These are phyloP conservation scores for Nothophytophthora sp. DNA, from an alignment of 352 stramenopile genomes.

Conservation along the genomic window DNA sequence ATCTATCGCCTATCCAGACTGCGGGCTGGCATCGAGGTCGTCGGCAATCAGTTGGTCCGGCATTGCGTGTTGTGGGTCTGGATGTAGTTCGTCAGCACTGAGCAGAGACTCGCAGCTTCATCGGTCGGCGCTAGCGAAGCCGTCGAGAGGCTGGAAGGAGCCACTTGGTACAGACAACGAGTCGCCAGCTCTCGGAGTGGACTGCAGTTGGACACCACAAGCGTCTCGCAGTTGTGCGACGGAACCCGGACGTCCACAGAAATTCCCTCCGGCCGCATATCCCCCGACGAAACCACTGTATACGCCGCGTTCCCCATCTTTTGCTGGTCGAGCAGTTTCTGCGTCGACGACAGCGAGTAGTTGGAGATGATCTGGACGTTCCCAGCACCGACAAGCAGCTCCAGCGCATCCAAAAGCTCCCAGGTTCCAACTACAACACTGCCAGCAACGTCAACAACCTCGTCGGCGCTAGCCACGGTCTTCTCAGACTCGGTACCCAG, in stretches of 20 bases:
- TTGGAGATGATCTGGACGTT: conserved; percentile 29
- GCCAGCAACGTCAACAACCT: conserved; percentile 17
- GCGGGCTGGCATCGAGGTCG: not conserved
- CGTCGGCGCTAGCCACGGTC: not conserved
- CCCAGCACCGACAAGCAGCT: conserved; percentile 12
- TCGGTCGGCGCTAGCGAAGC: no score
- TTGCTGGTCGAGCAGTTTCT: conserved; percentile 9
- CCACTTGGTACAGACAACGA: conserved; percentile 23
- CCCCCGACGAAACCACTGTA: conserved; percentile 14
- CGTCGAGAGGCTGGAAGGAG: not conserved
- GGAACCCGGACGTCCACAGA: conserved; percentile 12
- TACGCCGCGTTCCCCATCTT: conserved; percentile 1
- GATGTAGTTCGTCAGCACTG: conserved; percentile 25
- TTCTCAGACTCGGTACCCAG: conserved; percentile 9
- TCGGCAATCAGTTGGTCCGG: conserved; percentile 10
- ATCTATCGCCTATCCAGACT: conserved; percentile 31
- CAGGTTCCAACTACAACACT: conserved; percentile 10
- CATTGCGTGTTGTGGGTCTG: conserved; percentile 26
- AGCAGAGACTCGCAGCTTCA: no score
- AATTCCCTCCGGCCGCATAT: conserved; percentile 6
- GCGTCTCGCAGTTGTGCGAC: conserved; percentile 29
- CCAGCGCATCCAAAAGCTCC: conserved; percentile 20
- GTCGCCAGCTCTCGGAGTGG: conserved; percentile 18
- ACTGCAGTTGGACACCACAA: conserved; percentile 21
- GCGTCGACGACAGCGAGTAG: conserved; percentile 26